A percentile compares a stretch with the other conserved stretches of the same genome.
Conservation (phyloP, 2,329 filamentous ascomycete species). For the Nannizziopsis arthrosporioides region DNA sequence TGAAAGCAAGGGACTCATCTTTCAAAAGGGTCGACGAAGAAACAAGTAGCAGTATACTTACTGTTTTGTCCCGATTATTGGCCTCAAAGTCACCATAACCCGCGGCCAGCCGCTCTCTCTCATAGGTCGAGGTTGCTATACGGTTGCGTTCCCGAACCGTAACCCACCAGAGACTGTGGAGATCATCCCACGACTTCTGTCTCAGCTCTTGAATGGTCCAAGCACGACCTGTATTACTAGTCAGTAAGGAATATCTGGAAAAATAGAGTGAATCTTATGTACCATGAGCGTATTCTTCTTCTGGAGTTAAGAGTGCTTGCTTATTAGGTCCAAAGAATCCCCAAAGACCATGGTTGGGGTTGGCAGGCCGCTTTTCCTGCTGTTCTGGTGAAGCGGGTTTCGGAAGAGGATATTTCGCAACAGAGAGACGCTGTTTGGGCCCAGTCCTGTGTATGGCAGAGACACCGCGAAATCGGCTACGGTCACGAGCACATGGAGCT, state of each 20-base stretch:
- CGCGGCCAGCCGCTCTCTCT: conserved; percentile 55
- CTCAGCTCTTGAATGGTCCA: conserved; percentile 82
- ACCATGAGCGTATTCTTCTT: conserved; percentile 60
- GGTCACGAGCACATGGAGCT: conserved; percentile 46
- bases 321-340: conserved; percentile 70
- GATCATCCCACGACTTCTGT: conserved; percentile 82
- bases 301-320: conserved; percentile 58
- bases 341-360: conserved; percentile 78
- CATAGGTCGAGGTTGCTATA: conserved; percentile 62
- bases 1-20: conserved; percentile 22
- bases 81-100: conserved; percentile 64
- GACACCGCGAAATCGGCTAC: conserved; percentile 68
- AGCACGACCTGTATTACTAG: conserved; percentile 46
- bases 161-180: conserved; percentile 88
- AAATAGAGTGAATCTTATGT: conserved; percentile 16
- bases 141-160: conserved; percentile 86
- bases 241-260: not conserved
- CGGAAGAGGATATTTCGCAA: conserved; percentile 61
- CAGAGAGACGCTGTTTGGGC: conserved; percentile 59
- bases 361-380: conserved; percentile 37
- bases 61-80: conserved; percentile 50
- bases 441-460: conserved; percentile 71
- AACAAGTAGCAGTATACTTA: conserved; percentile 34
- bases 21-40: conserved; percentile 1
- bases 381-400: conserved; percentile 53